A percentile compares a stretch with the other conserved stretches of the same genome.
Evolutionary conservation across 176 grass and related monocot genomes (phyloP).

Genomic region (Raddia distichophylla): DNA sequence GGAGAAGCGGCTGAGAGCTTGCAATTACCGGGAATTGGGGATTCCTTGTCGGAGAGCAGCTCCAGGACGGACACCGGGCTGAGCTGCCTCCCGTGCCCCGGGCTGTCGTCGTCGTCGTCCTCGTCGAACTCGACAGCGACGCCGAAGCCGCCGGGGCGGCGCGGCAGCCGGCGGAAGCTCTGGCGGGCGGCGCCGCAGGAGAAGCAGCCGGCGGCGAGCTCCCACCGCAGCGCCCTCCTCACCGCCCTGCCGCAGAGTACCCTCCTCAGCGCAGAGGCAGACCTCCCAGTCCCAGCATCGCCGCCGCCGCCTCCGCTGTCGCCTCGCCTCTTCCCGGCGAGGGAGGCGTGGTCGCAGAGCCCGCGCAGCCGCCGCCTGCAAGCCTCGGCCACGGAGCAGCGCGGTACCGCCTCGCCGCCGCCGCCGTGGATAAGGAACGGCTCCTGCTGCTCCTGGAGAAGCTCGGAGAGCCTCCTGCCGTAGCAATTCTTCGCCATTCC

Average conservation of each 20-base stretch:
- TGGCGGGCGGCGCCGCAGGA: conserved; percentile 4
- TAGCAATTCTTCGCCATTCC: conserved; percentile 19
- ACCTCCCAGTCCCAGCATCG: not conserved
- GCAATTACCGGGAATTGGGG: not conserved
- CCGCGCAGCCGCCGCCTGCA: conserved; percentile 44
- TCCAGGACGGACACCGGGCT: conserved; percentile 89
- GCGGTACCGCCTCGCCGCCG: not conserved
- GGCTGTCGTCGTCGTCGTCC: not conserved
- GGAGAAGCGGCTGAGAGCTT: not conserved
- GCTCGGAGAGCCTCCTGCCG: conserved; percentile 64
- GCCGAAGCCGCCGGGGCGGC: not conserved
- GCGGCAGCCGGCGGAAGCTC: conserved; percentile 40
- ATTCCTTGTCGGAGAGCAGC: conserved; percentile 59
- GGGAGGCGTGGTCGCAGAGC: conserved; percentile 31
- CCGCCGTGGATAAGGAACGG: conserved; percentile 55
- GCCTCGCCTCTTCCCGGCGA: not conserved
- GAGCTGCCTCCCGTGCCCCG: conserved; percentile 47
- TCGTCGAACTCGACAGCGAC: not conserved
- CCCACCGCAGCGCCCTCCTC: conserved; percentile 16
- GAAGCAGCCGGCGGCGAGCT: conserved; percentile 39
- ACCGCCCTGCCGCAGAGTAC: not conserved
- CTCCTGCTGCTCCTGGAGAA: conserved; percentile 87
- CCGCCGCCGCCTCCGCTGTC: not conserved
- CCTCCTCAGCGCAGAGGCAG: not conserved
- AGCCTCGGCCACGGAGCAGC: conserved; percentile 43